phyloP scores from a whole-genome alignment of 768 basidiomycete genomes.

The Trametes gibbosa region DNA sequence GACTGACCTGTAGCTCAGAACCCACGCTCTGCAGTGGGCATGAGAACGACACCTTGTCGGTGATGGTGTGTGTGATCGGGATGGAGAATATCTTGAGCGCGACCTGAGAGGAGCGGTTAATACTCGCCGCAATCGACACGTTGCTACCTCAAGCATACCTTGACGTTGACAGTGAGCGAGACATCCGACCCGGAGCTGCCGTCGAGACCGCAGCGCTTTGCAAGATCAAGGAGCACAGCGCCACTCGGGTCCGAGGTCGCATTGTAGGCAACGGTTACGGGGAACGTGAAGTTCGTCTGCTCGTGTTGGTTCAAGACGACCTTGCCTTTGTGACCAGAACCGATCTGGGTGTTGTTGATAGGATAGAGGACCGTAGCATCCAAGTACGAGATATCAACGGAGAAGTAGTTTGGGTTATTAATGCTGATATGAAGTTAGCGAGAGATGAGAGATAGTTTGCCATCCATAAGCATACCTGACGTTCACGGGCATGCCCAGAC shows the following conservation, averaged over 20 bases:
- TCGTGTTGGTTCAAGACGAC: slow-evolving; percentile 46
- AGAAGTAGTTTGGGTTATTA: slow-evolving; percentile 79
- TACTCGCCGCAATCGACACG: background rate
- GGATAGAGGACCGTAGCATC: slow-evolving; percentile 75
- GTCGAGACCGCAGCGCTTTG: slow-evolving; percentile 55
- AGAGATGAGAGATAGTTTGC: background rate
- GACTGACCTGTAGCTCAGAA: slow-evolving; percentile 32
- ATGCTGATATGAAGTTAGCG: slow-evolving; percentile 48
- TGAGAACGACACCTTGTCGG: slow-evolving; percentile 54
- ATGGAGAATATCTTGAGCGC: slow-evolving; percentile 63
- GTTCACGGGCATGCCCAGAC: slow-evolving; percentile 59
- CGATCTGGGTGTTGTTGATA: slow-evolving; percentile 65
- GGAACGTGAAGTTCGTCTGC: slow-evolving; percentile 70
- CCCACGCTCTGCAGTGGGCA: slow-evolving; percentile 53
- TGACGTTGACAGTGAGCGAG: slow-evolving; percentile 63
- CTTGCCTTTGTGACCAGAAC: slow-evolving; percentile 51
- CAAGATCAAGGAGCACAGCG: slow-evolving; percentile 59
- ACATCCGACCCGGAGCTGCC: slow-evolving; percentile 46
- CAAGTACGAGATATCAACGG: slow-evolving; percentile 62
- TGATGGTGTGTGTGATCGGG: slow-evolving; percentile 64
- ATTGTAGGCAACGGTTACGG: slow-evolving; percentile 66
- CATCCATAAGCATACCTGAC: slow-evolving; percentile 51
- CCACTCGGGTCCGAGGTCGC: slow-evolving; percentile 48
- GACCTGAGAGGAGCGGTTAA: slow-evolving; percentile 39
- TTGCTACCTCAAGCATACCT: slow-evolving; percentile 37